Percentiles rank a stretch among this genome's conserved stretches.
Evolutionary conservation across 306 rosid species (phyloP).

Genomic region (Quercus bicolor): DNA sequence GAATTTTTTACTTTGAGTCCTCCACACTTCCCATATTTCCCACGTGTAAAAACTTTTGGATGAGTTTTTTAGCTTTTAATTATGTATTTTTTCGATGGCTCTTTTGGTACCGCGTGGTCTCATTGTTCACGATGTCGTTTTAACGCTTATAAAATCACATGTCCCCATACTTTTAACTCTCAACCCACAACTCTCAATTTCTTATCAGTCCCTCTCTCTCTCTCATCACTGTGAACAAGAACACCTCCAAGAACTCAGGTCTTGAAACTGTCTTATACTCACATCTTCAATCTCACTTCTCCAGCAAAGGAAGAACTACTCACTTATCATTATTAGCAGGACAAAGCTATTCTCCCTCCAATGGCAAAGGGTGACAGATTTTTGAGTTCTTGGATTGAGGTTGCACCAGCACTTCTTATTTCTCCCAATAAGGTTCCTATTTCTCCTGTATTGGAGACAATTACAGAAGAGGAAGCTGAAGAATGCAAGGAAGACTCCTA

Average conservation of each 20-base stretch:
- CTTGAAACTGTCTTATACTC: neutral
- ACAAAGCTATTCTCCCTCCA: neutral
- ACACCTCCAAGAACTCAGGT: too few species aligned
- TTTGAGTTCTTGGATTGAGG: constrained; percentile 44
- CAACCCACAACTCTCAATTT: too few species aligned
- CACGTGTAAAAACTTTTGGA: too few species aligned
- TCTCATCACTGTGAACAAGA: neutral
- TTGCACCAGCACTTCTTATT: constrained; percentile 49
- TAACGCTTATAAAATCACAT: too few species aligned
- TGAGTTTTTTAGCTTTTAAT: too few species aligned
- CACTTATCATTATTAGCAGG: neutral
- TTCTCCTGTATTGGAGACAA: constrained; percentile 52
- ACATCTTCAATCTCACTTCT: neutral
- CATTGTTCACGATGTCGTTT: neutral
- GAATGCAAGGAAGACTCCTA: constrained; percentile 8
- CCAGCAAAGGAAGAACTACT: neutral
- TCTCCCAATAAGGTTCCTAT: constrained; percentile 28
- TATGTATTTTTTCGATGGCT: too few species aligned
- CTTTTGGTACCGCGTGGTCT: too few species aligned
- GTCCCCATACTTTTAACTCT: too few species aligned
- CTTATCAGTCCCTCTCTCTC: too few species aligned
- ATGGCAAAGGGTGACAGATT: constrained; percentile 41
- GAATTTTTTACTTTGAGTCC: too few species aligned
- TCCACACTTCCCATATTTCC: too few species aligned
- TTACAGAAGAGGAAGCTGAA: constrained; percentile 46